These are phyloP conservation scores for Odontarrhena argentea DNA, from an alignment of 345 rosid genomes.

Conservation along the genomic window DNA sequence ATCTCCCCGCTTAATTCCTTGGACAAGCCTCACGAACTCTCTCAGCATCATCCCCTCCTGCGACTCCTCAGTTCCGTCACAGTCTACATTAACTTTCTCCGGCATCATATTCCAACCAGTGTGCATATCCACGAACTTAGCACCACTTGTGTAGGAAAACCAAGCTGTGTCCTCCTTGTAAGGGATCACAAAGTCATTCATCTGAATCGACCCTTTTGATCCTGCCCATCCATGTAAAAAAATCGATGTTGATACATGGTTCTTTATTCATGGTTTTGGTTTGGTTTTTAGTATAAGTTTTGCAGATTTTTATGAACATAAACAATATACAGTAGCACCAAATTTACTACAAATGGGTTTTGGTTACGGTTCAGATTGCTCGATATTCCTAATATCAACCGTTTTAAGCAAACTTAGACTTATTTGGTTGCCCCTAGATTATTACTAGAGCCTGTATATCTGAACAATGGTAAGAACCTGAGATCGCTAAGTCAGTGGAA, in stretches of 20 bases:
- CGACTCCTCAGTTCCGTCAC: constrained; percentile 41
- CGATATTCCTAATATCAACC: background rate
- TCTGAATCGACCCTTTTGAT: constrained; percentile 50
- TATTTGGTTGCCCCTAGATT: background rate
- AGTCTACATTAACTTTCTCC: constrained; percentile 42
- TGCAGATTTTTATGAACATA: background rate
- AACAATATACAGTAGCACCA: background rate
- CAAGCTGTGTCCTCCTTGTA: constrained; percentile 54
- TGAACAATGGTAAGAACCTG: constrained; percentile 33
- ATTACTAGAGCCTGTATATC: background rate
- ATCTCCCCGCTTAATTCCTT: constrained; percentile 37
- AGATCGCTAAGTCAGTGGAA: constrained; percentile 52
- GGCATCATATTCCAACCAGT: constrained; percentile 70
- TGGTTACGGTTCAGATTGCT: background rate
- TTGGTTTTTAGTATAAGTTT: background rate
- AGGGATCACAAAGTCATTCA: constrained; percentile 62
- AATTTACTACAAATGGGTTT: background rate
- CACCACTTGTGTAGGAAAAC: constrained; percentile 49
- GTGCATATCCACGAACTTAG: constrained; percentile 57
- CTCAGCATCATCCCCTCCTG: constrained; percentile 69
- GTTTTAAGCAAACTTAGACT: background rate
- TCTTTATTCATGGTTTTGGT: background rate
- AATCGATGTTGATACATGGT: background rate
- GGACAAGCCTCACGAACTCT: constrained; percentile 51
- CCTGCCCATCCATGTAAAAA: constrained; percentile 37